Percentiles rank a stretch among this genome's conserved stretches.
Evolutionary conservation across 192 early-diverging fungal species (phyloP).

Genomic region (Podochytrium sp.): DNA sequence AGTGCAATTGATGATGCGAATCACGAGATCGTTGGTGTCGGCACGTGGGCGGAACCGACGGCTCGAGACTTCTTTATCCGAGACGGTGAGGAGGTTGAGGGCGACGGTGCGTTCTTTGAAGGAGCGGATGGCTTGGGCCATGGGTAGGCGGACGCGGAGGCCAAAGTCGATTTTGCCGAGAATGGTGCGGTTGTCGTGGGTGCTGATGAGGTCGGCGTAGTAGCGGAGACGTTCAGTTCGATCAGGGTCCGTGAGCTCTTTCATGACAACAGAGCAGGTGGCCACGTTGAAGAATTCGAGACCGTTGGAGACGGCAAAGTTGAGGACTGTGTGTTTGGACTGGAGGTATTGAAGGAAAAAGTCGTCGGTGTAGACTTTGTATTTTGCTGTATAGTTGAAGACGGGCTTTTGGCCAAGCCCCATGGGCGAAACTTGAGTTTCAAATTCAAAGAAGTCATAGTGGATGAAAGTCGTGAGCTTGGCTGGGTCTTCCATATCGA

Average conservation of each 20-base stretch:
- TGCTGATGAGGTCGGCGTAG: conserved; percentile 53
- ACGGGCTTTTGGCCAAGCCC: conserved; percentile 43
- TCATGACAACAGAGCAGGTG: conserved; percentile 50
- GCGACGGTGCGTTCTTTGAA: conserved; percentile 57
- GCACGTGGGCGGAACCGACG: conserved; percentile 32
- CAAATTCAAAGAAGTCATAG: conserved; percentile 67
- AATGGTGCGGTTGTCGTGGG: conserved; percentile 47
- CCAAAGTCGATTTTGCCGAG: conserved; percentile 60
- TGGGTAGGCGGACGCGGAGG: conserved; percentile 48
- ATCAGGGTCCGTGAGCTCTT: conserved; percentile 49
- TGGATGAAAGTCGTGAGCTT: conserved; percentile 47
- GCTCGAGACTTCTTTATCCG: conserved; percentile 21
- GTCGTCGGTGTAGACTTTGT: conserved; percentile 59
- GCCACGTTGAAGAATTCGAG: conserved; percentile 47
- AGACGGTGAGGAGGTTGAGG: conserved; percentile 45
- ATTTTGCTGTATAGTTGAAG: conserved; percentile 47
- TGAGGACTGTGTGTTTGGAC: conserved; percentile 40
- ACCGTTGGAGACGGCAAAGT: conserved; percentile 53
- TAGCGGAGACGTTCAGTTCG: conserved; percentile 49
- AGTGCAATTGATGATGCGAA: conserved; percentile 34
- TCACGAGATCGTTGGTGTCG: conserved; percentile 45
- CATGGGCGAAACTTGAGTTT: conserved; percentile 52
- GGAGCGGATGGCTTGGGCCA: conserved; percentile 54
- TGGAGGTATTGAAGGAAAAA: conserved; percentile 63
- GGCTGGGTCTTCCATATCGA: conserved; percentile 22